Conservation (phyloP, 257 asterid species). For the Nicotiana sylvestris region DNA sequence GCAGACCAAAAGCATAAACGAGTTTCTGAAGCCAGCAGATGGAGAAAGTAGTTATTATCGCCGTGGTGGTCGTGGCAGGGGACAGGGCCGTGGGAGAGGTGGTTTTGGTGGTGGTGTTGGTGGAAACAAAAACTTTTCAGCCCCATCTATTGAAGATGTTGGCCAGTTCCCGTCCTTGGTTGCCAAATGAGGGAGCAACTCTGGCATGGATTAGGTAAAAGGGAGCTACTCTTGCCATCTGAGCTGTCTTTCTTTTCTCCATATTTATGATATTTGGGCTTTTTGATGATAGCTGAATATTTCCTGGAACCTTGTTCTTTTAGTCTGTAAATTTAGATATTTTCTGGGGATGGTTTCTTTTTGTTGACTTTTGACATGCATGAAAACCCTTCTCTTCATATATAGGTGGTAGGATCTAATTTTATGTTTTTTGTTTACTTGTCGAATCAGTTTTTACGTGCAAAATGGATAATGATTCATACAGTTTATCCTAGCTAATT, state of each 20-base stretch:
- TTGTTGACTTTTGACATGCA: neutral
- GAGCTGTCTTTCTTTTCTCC: neutral
- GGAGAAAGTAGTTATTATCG: conserved; percentile 10
- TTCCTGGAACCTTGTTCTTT: neutral
- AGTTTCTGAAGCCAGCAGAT: conserved; percentile 14
- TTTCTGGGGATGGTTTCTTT: neutral
- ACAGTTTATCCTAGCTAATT: neutral
- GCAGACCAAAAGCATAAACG: conserved; percentile 12
- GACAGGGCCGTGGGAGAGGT: conserved; percentile 9
- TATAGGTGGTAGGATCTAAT: neutral
- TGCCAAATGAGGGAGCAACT: neutral
- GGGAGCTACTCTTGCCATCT: neutral
- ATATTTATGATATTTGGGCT: neutral
- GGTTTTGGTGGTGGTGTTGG: conserved; percentile 4
- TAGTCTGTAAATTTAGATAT: conserved; percentile 6
- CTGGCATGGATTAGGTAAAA: neutral
- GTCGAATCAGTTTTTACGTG: neutral
- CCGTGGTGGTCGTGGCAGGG: conserved; percentile 15
- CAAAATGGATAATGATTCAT: neutral
- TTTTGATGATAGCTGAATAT: neutral
- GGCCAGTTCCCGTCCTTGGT: conserved; percentile 18
- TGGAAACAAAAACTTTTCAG: neutral
- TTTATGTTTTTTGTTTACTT: neutral
- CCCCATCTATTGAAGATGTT: conserved; percentile 16
- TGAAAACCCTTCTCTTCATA: neutral